These are phyloP conservation scores for Leishmania tarentolae DNA, from an alignment of 208 protist genomes.

Conservation along the genomic window DNA sequence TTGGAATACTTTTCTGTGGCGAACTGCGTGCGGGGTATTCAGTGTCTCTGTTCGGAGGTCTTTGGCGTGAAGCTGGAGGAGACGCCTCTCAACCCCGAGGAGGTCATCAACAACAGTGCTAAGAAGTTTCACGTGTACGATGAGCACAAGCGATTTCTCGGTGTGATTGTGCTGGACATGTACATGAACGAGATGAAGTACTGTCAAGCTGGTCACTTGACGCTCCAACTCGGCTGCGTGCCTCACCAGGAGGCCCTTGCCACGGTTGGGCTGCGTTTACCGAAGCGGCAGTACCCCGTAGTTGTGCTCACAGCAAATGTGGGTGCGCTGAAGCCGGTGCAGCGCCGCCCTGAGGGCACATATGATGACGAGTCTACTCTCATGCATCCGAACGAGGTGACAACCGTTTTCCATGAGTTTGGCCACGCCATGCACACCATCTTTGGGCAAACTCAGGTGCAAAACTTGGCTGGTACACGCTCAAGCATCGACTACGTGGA, in stretches of 20 bases:
- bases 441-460: conserved; percentile 91
- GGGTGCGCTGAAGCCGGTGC: conserved; percentile 35
- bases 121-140: conserved; percentile 92
- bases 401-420: conserved; percentile 94
- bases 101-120: conserved; percentile 80
- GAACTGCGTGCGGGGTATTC: conserved; percentile 90
- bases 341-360: conserved; percentile 54
- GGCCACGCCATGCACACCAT: conserved; percentile 94
- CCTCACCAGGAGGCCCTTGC: conserved; percentile 79
- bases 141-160: conserved; percentile 80
- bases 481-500: conserved; percentile 94
- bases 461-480: conserved; percentile 93
- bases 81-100: conserved; percentile 71
- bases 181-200: conserved; percentile 89
- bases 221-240: conserved; percentile 85
- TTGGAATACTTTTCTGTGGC: conserved; percentile 90
- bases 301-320: conserved; percentile 93
- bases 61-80: conserved; percentile 89
- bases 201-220: conserved; percentile 90
- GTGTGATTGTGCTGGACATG: conserved; percentile 93
- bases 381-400: conserved; percentile 89
- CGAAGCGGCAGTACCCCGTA: conserved; percentile 87
- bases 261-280: conserved; percentile 79
- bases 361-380: conserved; percentile 86
- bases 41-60: conserved; percentile 88